These are phyloP conservation scores for Podospora pseudocomata DNA, from an alignment of 495 filamentous ascomycete species.

Conservation along the genomic window DNA sequence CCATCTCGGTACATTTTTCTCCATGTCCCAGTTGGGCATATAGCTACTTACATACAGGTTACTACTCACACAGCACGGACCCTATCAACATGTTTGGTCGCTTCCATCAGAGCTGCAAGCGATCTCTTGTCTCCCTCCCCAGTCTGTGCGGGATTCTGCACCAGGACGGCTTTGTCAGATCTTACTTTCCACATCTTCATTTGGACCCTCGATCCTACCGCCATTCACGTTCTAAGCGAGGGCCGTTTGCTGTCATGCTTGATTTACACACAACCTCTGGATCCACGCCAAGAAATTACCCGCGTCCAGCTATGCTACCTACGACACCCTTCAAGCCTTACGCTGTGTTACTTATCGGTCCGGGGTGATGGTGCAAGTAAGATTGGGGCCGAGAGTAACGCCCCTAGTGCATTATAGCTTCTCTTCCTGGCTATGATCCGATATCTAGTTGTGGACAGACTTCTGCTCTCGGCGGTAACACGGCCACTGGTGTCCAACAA, in stretches of 20 bases:
- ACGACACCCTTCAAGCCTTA: neutral
- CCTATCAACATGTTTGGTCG: neutral
- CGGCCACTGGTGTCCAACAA: neutral
- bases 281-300: neutral
- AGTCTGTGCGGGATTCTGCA: too few species aligned
- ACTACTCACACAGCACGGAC: neutral
- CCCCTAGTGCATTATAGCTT: neutral
- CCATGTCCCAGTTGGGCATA: neutral
- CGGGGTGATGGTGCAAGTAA: neutral
- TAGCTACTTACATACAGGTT: neutral
- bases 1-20: neutral
- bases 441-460: neutral
- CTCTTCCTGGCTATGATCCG: conserved; percentile 1
- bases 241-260: neutral
- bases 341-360: neutral
- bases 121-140: neutral
- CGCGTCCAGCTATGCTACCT: neutral
- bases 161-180: neutral
- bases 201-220: neutral
- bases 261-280: neutral
- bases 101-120: neutral
- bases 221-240: neutral
- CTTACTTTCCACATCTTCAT: neutral
- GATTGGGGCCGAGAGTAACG: neutral
- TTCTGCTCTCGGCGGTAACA: neutral